These are phyloP conservation scores for Aspergillus biplanus DNA, from an alignment of 495 filamentous ascomycete species.

Conservation along the genomic window DNA sequence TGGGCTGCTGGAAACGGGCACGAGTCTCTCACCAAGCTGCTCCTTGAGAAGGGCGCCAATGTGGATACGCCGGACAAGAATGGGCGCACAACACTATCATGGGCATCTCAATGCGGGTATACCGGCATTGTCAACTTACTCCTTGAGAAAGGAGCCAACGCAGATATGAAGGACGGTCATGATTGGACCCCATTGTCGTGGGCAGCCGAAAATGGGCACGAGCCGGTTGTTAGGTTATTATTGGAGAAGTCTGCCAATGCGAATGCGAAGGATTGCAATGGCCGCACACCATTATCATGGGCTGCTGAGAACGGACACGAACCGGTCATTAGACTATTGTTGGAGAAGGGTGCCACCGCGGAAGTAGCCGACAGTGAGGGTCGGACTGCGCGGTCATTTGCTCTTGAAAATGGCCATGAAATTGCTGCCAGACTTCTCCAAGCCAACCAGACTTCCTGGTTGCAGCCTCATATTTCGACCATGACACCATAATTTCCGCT, in stretches of 20 bases:
- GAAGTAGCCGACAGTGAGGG: not conserved
- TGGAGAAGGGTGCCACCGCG: not conserved
- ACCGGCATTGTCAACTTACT: not conserved
- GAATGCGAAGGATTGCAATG: not conserved
- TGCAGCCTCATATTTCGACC: no score
- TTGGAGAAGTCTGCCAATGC: not conserved
- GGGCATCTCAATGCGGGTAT: not conserved
- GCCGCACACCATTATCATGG: conserved; percentile 5
- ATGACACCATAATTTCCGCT: no score
- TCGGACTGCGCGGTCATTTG: not conserved
- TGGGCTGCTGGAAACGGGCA: not conserved
- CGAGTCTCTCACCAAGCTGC: not conserved
- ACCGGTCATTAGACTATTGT: not conserved
- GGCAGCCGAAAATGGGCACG: not conserved
- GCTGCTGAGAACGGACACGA: not conserved
- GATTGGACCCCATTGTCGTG: not conserved
- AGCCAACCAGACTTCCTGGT: no score
- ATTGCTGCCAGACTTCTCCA: not conserved
- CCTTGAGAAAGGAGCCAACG: not conserved
- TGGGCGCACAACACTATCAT: not conserved
- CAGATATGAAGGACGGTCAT: not conserved
- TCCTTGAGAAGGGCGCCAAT: not conserved
- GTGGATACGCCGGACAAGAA: not conserved
- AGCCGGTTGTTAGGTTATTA: not conserved
- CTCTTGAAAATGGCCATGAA: not conserved